A percentile compares a stretch with the other conserved stretches of the same genome.
Conservation (phyloP, 1,284 basidiomycete species). For the Pseudozyma sp. region DNA sequence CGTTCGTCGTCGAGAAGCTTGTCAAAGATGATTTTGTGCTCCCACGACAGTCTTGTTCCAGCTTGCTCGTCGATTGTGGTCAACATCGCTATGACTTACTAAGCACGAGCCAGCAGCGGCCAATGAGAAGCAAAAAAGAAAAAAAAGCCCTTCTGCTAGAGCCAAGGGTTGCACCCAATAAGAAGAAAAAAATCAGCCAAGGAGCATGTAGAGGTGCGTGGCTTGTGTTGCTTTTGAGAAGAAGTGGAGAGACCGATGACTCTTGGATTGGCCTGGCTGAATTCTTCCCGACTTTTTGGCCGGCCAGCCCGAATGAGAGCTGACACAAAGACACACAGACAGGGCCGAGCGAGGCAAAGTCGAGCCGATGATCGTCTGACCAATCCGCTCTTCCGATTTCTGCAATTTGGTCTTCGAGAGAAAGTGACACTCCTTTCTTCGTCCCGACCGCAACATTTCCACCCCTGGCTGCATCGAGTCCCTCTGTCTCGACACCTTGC, state of each 20-base stretch:
- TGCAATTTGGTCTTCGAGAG: not conserved
- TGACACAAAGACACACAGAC: not conserved
- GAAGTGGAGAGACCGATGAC: too few species aligned
- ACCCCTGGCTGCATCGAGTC: not conserved
- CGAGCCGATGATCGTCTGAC: slow-evolving; percentile 10
- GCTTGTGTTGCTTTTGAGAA: too few species aligned
- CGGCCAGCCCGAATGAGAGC: not conserved
- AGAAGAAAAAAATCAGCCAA: too few species aligned
- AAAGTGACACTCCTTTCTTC: not conserved
- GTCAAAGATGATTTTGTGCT: not conserved
- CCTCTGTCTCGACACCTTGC: too few species aligned
- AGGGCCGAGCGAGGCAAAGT: not conserved
- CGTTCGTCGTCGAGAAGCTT: too few species aligned
- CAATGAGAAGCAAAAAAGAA: slow-evolving; percentile 6
- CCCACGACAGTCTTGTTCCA: not conserved
- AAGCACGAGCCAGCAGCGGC: slow-evolving; percentile 8
- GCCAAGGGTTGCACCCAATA: too few species aligned
- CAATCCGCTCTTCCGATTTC: slow-evolving; percentile 9
- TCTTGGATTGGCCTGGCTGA: too few species aligned
- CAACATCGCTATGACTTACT: not conserved
- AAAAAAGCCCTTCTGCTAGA: not conserved
- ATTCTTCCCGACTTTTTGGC: not conserved
- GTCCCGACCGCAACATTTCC: not conserved
- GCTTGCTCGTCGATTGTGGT: not conserved
- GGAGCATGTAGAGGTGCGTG: too few species aligned